These are phyloP conservation scores for Pichia scutulata DNA, from an alignment of 805 yeast genomes.

Conservation along the genomic window DNA sequence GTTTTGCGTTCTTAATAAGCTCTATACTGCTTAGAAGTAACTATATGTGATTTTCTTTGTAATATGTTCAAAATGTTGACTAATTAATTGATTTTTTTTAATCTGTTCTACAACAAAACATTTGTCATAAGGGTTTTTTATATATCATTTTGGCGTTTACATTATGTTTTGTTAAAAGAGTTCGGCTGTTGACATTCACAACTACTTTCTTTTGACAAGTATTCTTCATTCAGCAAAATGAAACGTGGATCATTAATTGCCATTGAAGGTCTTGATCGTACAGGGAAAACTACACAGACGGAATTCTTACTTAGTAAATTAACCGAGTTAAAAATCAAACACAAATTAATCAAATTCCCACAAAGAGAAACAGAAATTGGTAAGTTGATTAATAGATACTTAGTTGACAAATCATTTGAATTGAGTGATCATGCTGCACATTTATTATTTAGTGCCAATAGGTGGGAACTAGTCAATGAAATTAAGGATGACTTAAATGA, in stretches of 20 bases:
- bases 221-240: no score
- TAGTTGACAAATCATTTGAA: constrained; percentile 41
- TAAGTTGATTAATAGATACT: constrained; percentile 61
- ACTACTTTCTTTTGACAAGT: no score
- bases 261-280: constrained; percentile 89
- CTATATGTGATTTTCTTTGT: no score
- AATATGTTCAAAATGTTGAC: no score
- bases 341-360: constrained; percentile 69
- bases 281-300: constrained; percentile 90
- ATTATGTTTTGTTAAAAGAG: no score
- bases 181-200: no score
- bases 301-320: constrained; percentile 29
- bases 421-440: constrained; percentile 79
- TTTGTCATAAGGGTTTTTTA: background rate
- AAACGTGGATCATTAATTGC: constrained; percentile 67
- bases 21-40: no score
- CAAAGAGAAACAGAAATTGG: constrained; percentile 84
- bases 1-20: no score
- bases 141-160: background rate
- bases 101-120: background rate
- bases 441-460: constrained; percentile 79
- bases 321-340: constrained; percentile 26
- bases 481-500: constrained; percentile 37
- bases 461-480: constrained; percentile 72
- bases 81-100: no score